Conservation (phyloP, 192 early-diverging fungal species). For the Dimargaris xerosporica region DNA sequence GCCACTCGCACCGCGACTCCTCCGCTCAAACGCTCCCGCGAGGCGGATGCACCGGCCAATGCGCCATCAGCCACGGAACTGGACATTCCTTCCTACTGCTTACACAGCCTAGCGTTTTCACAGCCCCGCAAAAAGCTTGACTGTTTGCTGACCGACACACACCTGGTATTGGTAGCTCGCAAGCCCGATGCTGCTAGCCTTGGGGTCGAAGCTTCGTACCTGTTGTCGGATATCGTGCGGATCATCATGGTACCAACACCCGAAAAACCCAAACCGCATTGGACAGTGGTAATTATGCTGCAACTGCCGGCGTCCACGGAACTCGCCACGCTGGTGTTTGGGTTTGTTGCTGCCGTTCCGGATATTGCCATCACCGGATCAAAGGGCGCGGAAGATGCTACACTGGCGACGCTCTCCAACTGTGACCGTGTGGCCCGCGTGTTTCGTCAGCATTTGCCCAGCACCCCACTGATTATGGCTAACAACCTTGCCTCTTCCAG, state of each 20-base stretch:
- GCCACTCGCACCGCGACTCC: not conserved
- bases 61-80: not conserved
- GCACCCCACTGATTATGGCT: not conserved
- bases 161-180: not conserved
- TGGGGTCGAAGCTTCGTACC: slow-evolving; percentile 1
- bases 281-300: slow-evolving; percentile 7
- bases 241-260: slow-evolving; percentile 12
- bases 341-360: not conserved
- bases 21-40: no score
- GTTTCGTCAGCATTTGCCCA: not conserved
- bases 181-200: not conserved
- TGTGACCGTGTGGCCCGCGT: not conserved
- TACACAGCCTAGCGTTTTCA: not conserved
- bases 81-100: not conserved
- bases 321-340: slow-evolving; percentile 6
- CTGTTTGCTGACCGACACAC: not conserved
- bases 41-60: not conserved
- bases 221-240: not conserved
- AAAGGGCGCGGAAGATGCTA: no score
- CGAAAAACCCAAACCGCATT: slow-evolving; percentile 13
- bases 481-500: no score
- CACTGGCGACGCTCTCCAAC: not conserved
- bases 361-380: not conserved
- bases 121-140: slow-evolving; percentile 8
- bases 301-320: not conserved